Conservation (phyloP, 2,329 filamentous ascomycete genomes). For the Davidsoniella virescens region DNA sequence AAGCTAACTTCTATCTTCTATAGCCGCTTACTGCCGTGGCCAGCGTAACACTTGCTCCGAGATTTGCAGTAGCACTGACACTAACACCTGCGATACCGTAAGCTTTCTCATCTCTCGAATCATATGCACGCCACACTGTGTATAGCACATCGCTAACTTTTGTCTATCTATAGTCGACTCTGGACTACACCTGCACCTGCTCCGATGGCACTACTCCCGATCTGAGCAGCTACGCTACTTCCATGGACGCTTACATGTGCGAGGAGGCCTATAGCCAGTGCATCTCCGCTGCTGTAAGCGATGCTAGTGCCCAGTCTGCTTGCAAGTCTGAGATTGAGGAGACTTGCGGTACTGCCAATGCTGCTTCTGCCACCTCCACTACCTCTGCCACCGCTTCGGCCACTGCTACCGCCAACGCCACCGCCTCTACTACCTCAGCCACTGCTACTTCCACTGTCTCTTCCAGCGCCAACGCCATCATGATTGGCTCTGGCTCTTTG, state of each 20-base stretch:
- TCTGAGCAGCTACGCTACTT: slow-evolving; percentile 37
- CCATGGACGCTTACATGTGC: slow-evolving; percentile 38
- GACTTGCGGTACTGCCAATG: slow-evolving; percentile 30
- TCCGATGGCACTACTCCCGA: slow-evolving; percentile 29
- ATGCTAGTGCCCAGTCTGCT: slow-evolving; percentile 27
- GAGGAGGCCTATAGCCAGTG: slow-evolving; percentile 31
- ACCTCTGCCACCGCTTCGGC: slow-evolving; percentile 17
- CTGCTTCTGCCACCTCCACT: slow-evolving; percentile 14
- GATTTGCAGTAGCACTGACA: slow-evolving; percentile 27
- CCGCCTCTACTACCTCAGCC: slow-evolving; percentile 9
- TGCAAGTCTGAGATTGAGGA: slow-evolving; percentile 32
- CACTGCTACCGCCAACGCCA: slow-evolving; percentile 16
- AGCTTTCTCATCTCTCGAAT: slow-evolving; percentile 14
- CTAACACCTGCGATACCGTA: slow-evolving; percentile 33
- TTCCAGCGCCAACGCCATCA: slow-evolving; percentile 13
- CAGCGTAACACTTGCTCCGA: slow-evolving; percentile 33
- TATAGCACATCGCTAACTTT: slow-evolving; percentile 10
- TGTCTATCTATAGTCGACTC: slow-evolving; percentile 20
- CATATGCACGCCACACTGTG: not conserved
- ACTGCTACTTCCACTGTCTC: slow-evolving; percentile 14
- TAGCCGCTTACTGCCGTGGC: slow-evolving; percentile 35
- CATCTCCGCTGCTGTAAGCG: slow-evolving; percentile 26
- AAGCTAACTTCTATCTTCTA: slow-evolving; percentile 5
- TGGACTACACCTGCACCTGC: slow-evolving; percentile 35
- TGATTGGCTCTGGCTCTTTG: slow-evolving; percentile 20